Evolutionary conservation across 768 basidiomycete genomes (phyloP), one percentile per base, ranked within the genome.

Genomic region (Tephrocybe sp.): DNA sequence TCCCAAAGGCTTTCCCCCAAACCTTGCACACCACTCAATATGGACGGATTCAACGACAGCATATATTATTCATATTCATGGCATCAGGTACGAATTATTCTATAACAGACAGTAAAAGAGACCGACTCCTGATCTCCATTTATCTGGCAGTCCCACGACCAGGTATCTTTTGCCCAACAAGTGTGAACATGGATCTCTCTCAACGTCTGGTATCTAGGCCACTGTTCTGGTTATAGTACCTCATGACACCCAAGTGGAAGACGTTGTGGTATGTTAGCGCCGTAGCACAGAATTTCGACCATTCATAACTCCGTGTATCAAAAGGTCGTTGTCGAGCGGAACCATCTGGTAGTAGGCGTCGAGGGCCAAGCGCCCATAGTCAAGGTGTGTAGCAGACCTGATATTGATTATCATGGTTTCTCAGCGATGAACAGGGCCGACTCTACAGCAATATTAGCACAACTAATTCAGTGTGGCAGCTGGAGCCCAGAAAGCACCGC

Each of bases 191-290:
- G 53, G 43, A 39, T 14, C 40, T 17, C 49, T 37, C 38, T 53
- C 33, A 46, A 44, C 45, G 11, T 17, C 56, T 51, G 54, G 51
- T 44, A 51, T 54, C 45, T 51, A 91, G 88, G 89, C 88, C 25
- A 91, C 89, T 15, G 80, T 91, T 28, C 73, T 91, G 30, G 72
- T 90, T 21, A 78, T 86, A 60, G 81, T 92, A 33, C 90, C 90
- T 0, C 83, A 83, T 57, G 80, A 81, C 46, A 83, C 86, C 3
- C 75, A 80, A 45, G 83, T 85, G 52, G 86, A 88, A 39, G 88
- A 92, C 58, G 74, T 91, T 28, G 71, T 78, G 56, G 89, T 88
- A 30, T 26, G 51, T 50, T 23, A 25, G 6, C 24, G 14, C 26
- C 24, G 7, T 32, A 36, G 11, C 32, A 43, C 34, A 24, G 28